Base-by-base conservation (phyloP, 1,139 yeast species). In the Trichomonascaceae sp. region DNA sequence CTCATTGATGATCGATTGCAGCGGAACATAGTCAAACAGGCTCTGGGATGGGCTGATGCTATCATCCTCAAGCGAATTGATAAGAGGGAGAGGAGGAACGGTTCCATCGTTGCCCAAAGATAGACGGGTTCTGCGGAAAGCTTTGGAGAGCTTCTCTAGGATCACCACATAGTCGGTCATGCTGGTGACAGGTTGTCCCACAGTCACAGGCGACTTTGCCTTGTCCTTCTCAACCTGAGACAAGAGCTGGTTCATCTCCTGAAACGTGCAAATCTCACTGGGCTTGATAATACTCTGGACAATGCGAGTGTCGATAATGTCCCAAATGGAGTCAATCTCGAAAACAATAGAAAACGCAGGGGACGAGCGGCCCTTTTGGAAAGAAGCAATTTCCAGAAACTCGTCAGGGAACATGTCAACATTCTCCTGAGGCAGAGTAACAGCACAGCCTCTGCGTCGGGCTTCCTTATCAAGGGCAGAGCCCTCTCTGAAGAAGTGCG, bases 381-480 rank as follows among this genome's bases (percentile, higher is more conserved):
- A 76, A 1, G 85, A 74, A 31, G 80, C 64, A 26, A 65, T 44
- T 9, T 71, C 68, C 43, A 74, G 75, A 32, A 84, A 66, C 31
- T 67, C 66, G 26, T 63, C 62, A 1, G 97, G 96, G 44, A 80
- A 69, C 48, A 89, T 64, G 42, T 78, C 73, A 27, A 69, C 67
- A 16, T 66, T 59, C 43, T 76, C 76, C 52, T 87, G 94, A n/a
- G 93, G 92, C 57, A 89, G 69, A 51, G 77, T 79, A 4, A 89
- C 97, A 11, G 94, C 76, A 2, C 89, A 74, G 2, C 93, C 84
- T 53, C 97, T 72, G 60, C 84, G 85, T 57, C 84, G 81, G 2
- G 94, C 81, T 53, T 89, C 87, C 41, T 92, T 76, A 51, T 89
- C 98, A 41, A 89, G 62, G 2, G 73, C 61, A 0, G 93, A 75